Base-by-base conservation (phyloP, 2,329 filamentous ascomycete genomes). In the Cladobotryum protrusum region DNA sequence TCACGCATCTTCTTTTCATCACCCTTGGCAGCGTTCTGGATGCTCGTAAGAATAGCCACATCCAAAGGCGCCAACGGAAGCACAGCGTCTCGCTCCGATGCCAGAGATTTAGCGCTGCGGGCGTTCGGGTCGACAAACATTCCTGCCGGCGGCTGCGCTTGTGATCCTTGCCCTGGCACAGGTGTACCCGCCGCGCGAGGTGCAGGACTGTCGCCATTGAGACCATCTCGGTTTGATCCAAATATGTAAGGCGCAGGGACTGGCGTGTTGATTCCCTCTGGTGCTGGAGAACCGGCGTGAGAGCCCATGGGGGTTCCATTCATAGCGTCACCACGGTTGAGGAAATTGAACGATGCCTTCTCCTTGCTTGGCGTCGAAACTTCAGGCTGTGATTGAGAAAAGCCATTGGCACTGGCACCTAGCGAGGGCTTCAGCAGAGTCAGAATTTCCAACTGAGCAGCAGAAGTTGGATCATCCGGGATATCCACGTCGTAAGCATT, bases 1-100 rank as follows among this genome's bases (percentile, higher is more conserved):
- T 99, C 93, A 47, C 89, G 86, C 55, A 92, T 83, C 68, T 95
- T 95, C 72, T 93, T 92, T 57, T 97, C 90, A 64, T 97, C 92
- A 50, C 86, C 86, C 55, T 86, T 86, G 47, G 89, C 86, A 7
- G 89, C 93, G 66, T 96, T 87, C 43, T 87, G 80, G 61, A 97
- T 95, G 44, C 85, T 91, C 14, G 87, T 90, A 53, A 96, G 78
- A 60, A 99, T 95, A 5, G 93, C 92, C 54, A 85, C 80, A 65
- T 97, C 92, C 20, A 99, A 81, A 0, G 92, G 84, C 50, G 88
- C 87, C 12, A 90, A 71, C 0, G 93, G 91, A 3, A 96, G 78
- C 33, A 93, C 85, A 37, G 82, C 78, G 63, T 97, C 92, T 43
- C 88, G 83, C 62, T 88, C 84, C 19, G 77, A 75, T 8, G 85